Evolutionary conservation across 2,329 filamentous ascomycete genomes (phyloP), one percentile per base, ranked within the genome.

Genomic region (Penicillium sp.): DNA sequence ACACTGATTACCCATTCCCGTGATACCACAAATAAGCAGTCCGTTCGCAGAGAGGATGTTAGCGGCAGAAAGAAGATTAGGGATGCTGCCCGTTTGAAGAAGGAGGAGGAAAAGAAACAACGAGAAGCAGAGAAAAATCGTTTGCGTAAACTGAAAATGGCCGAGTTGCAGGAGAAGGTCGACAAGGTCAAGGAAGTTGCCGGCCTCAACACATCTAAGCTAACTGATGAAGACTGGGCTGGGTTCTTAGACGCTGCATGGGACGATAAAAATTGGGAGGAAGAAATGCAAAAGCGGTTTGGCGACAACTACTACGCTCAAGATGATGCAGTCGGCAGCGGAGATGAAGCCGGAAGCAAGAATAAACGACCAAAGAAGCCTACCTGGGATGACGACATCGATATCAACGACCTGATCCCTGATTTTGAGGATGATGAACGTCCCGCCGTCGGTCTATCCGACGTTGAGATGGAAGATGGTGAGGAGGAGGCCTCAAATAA

Each of bases 381-480:
- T 9, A 91, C 88, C 65, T 99, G 94, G 90, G 92, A 97, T 70
- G 93, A 98, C 72, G 95, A 99, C 74, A 97, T 99, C 70, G 93
- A 98, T 74, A 98, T 99, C 80, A 92, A 91, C 64, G 94, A 97
- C 75, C 84, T 97, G 55, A 82, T 97, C 30, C 93, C 92, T 1
- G 92, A 96, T 64, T 97, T 96, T 21, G 91, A 92, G n/a, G 90
- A 91, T 29, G 86, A 86, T 79, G 71, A 74, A n/a, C 64, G 83
- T 54, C 85, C 86, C 21, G 79, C 81, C 1, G 78, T 90, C 62
- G 79, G 80, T 1, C 79, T 90, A 1, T 86, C 86, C 5, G 86
- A 89, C 65, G 81, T 78, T 1, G 82, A 85, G 77, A 69, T 70
- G 69, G 79, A 76, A 9, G 77, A 78, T 7, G 74, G 73, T 0